Base-by-base conservation (phyloP, 1,284 basidiomycete genomes). In the Pascua guehoae region DNA sequence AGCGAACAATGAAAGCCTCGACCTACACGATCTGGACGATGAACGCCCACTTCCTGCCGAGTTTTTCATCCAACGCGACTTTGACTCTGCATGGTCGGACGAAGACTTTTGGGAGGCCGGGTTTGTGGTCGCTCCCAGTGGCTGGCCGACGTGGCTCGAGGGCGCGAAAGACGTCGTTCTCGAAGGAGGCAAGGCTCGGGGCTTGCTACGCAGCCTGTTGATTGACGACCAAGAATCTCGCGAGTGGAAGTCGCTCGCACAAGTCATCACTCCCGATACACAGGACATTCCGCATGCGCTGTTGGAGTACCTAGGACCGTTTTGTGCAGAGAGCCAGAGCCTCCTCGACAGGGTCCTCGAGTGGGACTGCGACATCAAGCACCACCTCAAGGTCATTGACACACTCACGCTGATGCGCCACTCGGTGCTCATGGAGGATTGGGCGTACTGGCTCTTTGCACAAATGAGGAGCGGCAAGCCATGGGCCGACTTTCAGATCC, bases 401-500 rank as follows among this genome's bases (percentile, higher is more conserved):
- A 85, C 85, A 56, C 59, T 91, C 5, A 88, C 83, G 66, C 77
- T 89, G 58, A 88, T 89, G 85, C 79, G 83, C 59, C 88, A 86
- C 5, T 87, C 88, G 65, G 81, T 83, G 1, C 84, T 91, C 71
- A 51, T 70, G 16, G 63, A 62, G 38, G 83, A 86, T 61, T 90
- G 90, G 68, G 77, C 84, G 7, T 86, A 88, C 61, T 73, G 83
- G 24, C 65, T 92, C 15, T 91, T 90, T 68, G 79, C 80, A 38
- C 86, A 88, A 79, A 89, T 88, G 61, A 44, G 80, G 3, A 37
- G 18, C n/a, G 41, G 39, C 45, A 84, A 86, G 65, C 72, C 80
- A 15, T 93, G 90, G 91, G 81, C 79, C 41, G 89, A 92, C 71
- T 90, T 89, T 70, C 89, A 92, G 73, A 86, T 88, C 67, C 76